These are phyloP conservation scores for Lachnellula cervina DNA, from an alignment of 2,329 filamentous ascomycete genomes.

Conservation along the genomic window DNA sequence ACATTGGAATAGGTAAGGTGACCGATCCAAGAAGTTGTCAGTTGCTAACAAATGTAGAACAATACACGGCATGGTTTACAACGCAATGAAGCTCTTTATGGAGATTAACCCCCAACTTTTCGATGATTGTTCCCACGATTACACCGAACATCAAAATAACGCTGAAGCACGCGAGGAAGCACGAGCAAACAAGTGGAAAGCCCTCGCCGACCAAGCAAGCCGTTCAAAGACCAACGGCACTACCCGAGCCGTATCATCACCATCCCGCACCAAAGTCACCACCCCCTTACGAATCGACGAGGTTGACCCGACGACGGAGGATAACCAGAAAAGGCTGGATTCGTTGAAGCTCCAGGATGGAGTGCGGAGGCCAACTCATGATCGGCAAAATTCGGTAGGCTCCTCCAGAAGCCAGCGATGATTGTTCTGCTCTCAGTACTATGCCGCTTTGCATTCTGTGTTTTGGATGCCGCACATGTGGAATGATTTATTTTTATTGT, in stretches of 20 bases:
- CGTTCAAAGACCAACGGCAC: conserved; percentile 51
- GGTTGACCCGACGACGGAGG: conserved; percentile 71
- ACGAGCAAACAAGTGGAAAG: conserved; percentile 85
- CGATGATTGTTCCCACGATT: conserved; percentile 97
- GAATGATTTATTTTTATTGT: conserved; percentile 12
- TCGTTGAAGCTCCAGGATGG: conserved; percentile 85
- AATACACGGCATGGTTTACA: conserved; percentile 99
- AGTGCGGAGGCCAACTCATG: conserved; percentile 50
- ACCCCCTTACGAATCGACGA: conserved; percentile 61
- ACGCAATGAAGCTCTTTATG: conserved; percentile 99
- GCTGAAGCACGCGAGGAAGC: conserved; percentile 77
- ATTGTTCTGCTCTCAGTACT: conserved; percentile 21
- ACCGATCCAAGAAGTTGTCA: background rate
- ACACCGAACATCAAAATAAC: conserved; percentile 92
- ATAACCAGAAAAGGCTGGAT: conserved; percentile 82
- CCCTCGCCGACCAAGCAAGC: conserved; percentile 74
- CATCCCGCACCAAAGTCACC: conserved; percentile 36
- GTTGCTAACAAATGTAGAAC: conserved; percentile 53
- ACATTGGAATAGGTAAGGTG: conserved; percentile 88
- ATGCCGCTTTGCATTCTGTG: conserved; percentile 26
- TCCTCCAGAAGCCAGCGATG: conserved; percentile 35
- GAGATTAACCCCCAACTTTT: conserved; percentile 98
- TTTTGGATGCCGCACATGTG: conserved; percentile 20
- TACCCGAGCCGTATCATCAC: conserved; percentile 32
- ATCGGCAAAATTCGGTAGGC: conserved; percentile 56